Conservation (phyloP, 169 alveolate genomes). For the Plasmodium malariae region DNA sequence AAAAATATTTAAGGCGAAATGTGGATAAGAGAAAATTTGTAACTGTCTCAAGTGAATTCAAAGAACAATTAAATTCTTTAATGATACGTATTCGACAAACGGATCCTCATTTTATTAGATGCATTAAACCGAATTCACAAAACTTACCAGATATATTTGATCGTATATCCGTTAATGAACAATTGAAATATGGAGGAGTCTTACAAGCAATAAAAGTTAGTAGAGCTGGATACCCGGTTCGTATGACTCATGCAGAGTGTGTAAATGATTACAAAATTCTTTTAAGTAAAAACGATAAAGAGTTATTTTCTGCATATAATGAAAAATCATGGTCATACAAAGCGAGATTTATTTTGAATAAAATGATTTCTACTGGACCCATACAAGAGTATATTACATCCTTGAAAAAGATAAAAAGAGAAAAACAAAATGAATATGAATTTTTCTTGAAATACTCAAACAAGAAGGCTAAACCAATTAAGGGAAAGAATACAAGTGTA, state of each 20-base stretch:
- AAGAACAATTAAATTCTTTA: slow-evolving; percentile 92
- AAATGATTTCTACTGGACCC: background rate
- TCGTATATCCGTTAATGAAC: slow-evolving; percentile 91
- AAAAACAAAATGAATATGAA: background rate
- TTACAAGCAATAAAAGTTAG: slow-evolving; percentile 94
- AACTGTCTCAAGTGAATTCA: slow-evolving; percentile 93
- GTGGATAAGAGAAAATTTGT: slow-evolving; percentile 75
- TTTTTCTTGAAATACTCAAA: background rate
- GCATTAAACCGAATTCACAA: slow-evolving; percentile 94
- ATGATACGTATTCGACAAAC: slow-evolving; percentile 91
- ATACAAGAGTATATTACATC: slow-evolving; percentile 13
- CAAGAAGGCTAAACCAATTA: too few species aligned
- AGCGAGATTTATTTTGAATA: slow-evolving; percentile 20
- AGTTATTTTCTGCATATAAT: background rate
- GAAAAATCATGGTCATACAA: slow-evolving; percentile 49
- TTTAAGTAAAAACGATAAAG: slow-evolving; percentile 72
- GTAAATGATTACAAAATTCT: slow-evolving; percentile 88
- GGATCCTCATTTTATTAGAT: slow-evolving; percentile 95
- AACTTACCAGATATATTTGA: slow-evolving; percentile 92
- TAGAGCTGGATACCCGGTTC: slow-evolving; percentile 96
- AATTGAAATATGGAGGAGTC: slow-evolving; percentile 93
- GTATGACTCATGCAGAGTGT: slow-evolving; percentile 91
- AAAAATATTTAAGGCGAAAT: slow-evolving; percentile 40
- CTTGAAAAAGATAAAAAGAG: background rate
- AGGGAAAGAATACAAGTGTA: too few species aligned